Evolutionary conservation across 495 filamentous ascomycete genomes (phyloP), one percentile per base, ranked within the genome.

Genomic region (Neurospora sp.): DNA sequence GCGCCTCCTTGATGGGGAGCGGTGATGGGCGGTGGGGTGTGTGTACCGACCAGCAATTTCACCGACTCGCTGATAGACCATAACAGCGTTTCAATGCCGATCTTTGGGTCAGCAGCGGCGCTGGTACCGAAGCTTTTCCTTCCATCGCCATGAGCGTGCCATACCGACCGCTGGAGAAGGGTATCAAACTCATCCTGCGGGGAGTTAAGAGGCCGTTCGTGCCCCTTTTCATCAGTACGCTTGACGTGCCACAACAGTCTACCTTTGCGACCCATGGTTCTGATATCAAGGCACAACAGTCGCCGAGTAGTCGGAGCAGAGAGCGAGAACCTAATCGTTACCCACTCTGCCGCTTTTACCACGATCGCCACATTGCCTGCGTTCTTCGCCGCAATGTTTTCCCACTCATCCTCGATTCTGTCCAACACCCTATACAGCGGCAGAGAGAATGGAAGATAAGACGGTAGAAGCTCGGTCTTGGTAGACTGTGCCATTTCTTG

Each of bases 341-440:
- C 82, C 83, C 84, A 87, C 71, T 88, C 85, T 5, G 86, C 72
- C 10, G 81, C 78, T 68, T 83, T 76, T 38, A 81, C 79, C 27
- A 84, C 79, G 9, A 89, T 73, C 37, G 82, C 79, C 4, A 85
- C 77, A 0, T 76, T 77, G 12, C 83, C 84, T 40, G 81, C 80
- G 22, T 75, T 79, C n/a, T 79, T 82, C 38, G 77, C 73, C 1
- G 71, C 71, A 35, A 74, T 68, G 16, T 72, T 18, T 20, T 79
- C 75, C 84, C 84, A 88, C 10, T 76, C 75, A 40, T 78, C 74
- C 40, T 90, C 86, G 16, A 92, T 78, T 20, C 77, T 79, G 42
- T 88, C 88, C 10, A 97, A 80, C n/a, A 87, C 89, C 27, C 83
- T 83, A 22, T 94, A 83, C 5, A 96, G 80, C 0, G 93, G 89